These are phyloP conservation scores for Cladosporium sp. DNA, from an alignment of 2,329 filamentous ascomycete genomes.

Conservation along the genomic window DNA sequence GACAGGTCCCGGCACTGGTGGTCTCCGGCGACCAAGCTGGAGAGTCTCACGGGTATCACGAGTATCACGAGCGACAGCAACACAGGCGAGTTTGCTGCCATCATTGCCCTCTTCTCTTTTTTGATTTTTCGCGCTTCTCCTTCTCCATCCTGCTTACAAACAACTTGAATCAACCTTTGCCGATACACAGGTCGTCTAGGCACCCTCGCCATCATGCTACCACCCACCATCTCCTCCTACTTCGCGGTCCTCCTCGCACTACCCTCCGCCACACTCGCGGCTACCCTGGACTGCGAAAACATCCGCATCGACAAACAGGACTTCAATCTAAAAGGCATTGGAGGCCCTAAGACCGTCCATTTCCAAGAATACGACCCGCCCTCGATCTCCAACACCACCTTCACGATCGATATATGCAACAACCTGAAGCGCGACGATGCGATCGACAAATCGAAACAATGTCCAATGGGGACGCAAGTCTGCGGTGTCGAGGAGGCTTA, in stretches of 20 bases:
- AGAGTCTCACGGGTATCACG: constrained; percentile 17
- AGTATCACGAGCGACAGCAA: constrained; percentile 11
- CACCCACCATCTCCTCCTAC: constrained; percentile 24
- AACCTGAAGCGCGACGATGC: constrained; percentile 64
- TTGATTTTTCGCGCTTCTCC: constrained; percentile 10
- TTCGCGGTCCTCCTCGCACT: constrained; percentile 31
- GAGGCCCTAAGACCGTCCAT: constrained; percentile 69
- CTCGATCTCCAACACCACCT: constrained; percentile 70
- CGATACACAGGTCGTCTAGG: background rate
- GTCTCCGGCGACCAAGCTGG: background rate
- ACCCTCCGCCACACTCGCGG: constrained; percentile 40
- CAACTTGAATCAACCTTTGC: background rate
- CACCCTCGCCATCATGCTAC: background rate
- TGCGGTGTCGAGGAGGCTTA: constrained; percentile 70
- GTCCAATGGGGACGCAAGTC: constrained; percentile 70
- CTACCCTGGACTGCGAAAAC: constrained; percentile 63
- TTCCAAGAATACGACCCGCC: constrained; percentile 50
- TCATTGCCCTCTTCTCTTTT: background rate
- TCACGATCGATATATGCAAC: constrained; percentile 75
- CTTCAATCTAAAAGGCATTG: constrained; percentile 65
- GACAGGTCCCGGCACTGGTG: background rate
- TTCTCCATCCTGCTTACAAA: background rate
- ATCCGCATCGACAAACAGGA: constrained; percentile 58
- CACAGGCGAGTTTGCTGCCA: constrained; percentile 1
- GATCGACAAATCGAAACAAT: constrained; percentile 56